phyloP scores from a whole-genome alignment of 176 grass and related monocot species.

The Poa pratensis region DNA sequence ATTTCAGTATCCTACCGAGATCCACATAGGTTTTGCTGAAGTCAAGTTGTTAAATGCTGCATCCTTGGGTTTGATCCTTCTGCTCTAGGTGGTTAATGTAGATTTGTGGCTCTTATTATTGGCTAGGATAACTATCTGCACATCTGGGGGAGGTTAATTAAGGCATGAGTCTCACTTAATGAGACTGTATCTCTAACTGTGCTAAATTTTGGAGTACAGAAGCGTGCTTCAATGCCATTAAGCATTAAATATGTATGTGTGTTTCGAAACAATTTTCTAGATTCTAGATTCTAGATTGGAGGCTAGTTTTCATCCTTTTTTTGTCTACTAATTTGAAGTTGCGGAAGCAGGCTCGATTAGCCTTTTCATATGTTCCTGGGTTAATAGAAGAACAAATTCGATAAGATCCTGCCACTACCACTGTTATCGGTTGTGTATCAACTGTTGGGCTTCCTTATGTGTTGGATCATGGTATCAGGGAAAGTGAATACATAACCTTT shows the following conservation, averaged over 20 bases:
- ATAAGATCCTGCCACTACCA: neutral
- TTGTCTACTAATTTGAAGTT: neutral
- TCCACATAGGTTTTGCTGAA: neutral
- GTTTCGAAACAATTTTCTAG: neutral
- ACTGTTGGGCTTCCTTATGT: neutral
- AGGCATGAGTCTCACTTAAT: neutral
- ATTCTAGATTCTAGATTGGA: neutral
- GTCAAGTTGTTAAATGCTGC: neutral
- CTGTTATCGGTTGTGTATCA: neutral
- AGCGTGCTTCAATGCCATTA: neutral
- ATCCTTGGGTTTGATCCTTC: neutral
- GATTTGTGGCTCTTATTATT: neutral
- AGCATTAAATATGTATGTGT: neutral
- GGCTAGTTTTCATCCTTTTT: neutral
- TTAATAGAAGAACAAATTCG: neutral
- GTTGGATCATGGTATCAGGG: slow-evolving; percentile 24
- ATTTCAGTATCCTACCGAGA: neutral
- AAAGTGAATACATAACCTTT: neutral
- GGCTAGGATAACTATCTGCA: neutral
- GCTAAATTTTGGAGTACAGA: neutral
- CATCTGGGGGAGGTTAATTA: neutral
- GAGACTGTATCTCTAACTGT: neutral
- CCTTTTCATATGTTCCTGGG: neutral
- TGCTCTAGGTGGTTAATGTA: neutral
- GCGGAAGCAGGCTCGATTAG: neutral